Conservation (phyloP, 1,284 basidiomycete genomes). For the Violaceomyces palustris region DNA sequence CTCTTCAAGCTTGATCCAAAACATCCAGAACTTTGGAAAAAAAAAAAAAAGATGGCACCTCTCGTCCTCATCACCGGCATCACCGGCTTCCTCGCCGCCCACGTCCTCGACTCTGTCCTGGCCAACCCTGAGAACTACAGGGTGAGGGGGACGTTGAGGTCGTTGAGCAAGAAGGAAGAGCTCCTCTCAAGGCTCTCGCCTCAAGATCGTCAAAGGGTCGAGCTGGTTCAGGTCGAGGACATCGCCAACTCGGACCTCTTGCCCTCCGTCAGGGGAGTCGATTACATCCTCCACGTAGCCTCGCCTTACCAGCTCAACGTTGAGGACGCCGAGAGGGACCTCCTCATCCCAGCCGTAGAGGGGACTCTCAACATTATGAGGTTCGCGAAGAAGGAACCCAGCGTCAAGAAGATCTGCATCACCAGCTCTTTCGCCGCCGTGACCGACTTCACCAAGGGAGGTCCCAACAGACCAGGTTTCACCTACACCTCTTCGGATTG, state of each 20-base stretch:
- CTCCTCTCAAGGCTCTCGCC: slow-evolving; percentile 24
- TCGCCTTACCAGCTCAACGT: slow-evolving; percentile 46
- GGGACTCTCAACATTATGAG: slow-evolving; percentile 49
- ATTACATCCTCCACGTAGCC: slow-evolving; percentile 25
- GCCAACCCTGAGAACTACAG: slow-evolving; percentile 31
- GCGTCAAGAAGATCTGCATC: slow-evolving; percentile 44
- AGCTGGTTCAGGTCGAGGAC: slow-evolving; percentile 47
- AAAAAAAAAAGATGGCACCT: slow-evolving; percentile 14
- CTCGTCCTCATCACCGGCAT: slow-evolving; percentile 42
- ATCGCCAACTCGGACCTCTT: slow-evolving; percentile 49
- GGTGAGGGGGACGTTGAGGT: slow-evolving; percentile 41
- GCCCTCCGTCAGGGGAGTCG: slow-evolving; percentile 43
- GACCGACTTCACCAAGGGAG: slow-evolving; percentile 33
- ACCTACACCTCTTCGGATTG: slow-evolving; percentile 37
- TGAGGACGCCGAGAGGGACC: slow-evolving; percentile 47
- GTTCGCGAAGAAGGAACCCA: slow-evolving; percentile 35
- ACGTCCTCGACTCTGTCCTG: slow-evolving; percentile 39
- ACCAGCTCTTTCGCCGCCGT: slow-evolving; percentile 48
- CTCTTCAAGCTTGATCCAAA: too few relatives aligned
- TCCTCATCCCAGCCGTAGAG: slow-evolving; percentile 51
- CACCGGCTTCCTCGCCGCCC: slow-evolving; percentile 42
- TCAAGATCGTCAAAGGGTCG: slow-evolving; percentile 25
- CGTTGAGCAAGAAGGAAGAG: slow-evolving; percentile 29
- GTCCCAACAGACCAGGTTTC: slow-evolving; percentile 39
- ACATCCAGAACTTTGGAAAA: background rate